phyloP scores from a whole-genome alignment of 176 grass and related monocot genomes.

The Triticum turgidum region DNA sequence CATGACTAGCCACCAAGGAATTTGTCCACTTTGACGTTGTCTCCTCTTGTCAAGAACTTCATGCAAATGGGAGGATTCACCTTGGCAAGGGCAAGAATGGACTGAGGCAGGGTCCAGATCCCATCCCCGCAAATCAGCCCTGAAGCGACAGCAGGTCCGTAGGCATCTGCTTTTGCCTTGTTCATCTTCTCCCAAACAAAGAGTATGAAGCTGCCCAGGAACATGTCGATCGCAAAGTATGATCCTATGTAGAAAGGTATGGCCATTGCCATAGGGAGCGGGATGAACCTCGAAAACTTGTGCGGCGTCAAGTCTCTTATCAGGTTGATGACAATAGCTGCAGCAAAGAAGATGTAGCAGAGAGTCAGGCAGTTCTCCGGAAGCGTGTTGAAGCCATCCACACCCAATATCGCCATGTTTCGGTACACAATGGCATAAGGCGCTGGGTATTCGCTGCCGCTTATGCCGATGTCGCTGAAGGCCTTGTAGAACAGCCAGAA shows the following conservation, averaged over 20 bases:
- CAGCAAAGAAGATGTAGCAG: conserved; percentile 73
- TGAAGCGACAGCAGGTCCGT: conserved; percentile 79
- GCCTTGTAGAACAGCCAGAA: conserved; percentile 99
- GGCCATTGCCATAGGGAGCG: conserved; percentile 93
- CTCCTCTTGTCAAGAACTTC: conserved; percentile 62
- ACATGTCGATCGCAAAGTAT: conserved; percentile 98
- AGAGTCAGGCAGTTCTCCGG: conserved; percentile 80
- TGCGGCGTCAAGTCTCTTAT: conserved; percentile 47
- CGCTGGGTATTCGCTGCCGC: conserved; percentile 71
- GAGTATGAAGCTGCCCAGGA: conserved; percentile 58
- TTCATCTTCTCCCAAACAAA: conserved; percentile 75
- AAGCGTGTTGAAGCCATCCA: conserved; percentile 64
- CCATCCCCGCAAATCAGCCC: conserved; percentile 93
- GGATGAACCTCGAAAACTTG: conserved; percentile 61
- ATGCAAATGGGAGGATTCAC: conserved; percentile 92
- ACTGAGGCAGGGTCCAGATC: conserved; percentile 91
- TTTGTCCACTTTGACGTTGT: conserved; percentile 45
- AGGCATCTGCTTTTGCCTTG: conserved; percentile 65
- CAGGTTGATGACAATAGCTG: conserved; percentile 64
- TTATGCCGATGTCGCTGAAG: conserved; percentile 60
- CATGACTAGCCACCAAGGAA: conserved; percentile 25
- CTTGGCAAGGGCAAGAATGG: conserved; percentile 69
- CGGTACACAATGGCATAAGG: conserved; percentile 94
- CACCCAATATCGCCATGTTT: conserved; percentile 88
- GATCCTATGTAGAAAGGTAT: conserved; percentile 91